These are phyloP conservation scores for Eimeria zaria DNA, from an alignment of 169 alveolate species.

Conservation along the genomic window DNA sequence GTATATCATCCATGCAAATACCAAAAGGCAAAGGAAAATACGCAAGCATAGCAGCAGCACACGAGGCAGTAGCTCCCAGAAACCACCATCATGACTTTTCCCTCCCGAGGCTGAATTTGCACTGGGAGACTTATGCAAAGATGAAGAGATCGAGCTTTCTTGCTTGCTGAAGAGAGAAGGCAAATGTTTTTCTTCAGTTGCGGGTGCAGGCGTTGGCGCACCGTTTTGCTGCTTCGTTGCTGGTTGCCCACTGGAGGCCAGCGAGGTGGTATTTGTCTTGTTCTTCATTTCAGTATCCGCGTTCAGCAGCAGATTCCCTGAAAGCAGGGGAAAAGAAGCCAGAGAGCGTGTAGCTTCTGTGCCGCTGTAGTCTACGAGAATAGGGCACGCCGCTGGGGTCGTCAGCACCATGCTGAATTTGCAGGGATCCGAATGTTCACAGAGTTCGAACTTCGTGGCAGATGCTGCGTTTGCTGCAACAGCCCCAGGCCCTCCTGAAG, in stretches of 20 bases:
- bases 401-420: constrained; percentile 12
- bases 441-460: constrained; percentile 3
- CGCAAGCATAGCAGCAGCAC: constrained; percentile 9
- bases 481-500: neutral
- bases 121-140: neutral
- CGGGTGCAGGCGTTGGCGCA: neutral
- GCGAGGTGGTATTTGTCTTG: neutral
- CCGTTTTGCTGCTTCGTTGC: neutral
- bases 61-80: neutral
- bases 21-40: neutral
- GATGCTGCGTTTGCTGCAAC: constrained; percentile 11
- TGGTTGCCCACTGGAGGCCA: neutral
- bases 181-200: neutral
- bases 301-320: neutral
- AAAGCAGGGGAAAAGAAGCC: neutral
- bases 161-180: neutral
- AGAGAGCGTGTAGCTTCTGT: neutral
- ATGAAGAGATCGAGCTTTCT: neutral
- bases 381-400: constrained; percentile 50
- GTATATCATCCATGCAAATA: constrained; percentile 42
- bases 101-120: neutral
- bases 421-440: constrained; percentile 64
- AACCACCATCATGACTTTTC: neutral
- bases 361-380: neutral
- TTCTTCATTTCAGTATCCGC: neutral